Evolutionary conservation across 257 asterid species (phyloP).

Genomic region (Mitragyna speciosa): DNA sequence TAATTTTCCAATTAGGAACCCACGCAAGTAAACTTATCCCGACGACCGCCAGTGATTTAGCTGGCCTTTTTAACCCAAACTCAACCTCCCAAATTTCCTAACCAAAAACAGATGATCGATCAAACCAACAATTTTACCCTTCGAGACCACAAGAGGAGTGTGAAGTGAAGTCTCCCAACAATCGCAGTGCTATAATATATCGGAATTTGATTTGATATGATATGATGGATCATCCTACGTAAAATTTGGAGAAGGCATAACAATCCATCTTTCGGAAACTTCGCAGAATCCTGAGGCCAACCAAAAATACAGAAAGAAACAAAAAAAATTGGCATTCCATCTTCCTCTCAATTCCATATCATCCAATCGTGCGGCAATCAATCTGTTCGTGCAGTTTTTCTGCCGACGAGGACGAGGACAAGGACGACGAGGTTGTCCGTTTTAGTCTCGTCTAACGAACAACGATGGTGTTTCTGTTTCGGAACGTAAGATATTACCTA

Average conservation of each 20-base stretch:
- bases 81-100: background rate
- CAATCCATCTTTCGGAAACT: background rate
- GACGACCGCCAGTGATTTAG: background rate
- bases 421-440: background rate
- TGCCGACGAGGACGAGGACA: background rate
- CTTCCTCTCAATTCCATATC: too few relatives aligned
- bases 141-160: background rate
- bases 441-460: background rate
- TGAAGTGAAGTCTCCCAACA: background rate
- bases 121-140: background rate
- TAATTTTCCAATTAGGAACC: too few relatives aligned
- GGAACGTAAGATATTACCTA: constrained; percentile 46
- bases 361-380: too few relatives aligned
- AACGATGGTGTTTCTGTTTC: constrained; percentile 28
- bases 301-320: too few relatives aligned
- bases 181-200: too few relatives aligned
- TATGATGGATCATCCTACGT: background rate
- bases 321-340: too few relatives aligned
- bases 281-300: background rate
- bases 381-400: too few relatives aligned
- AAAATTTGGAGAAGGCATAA: background rate
- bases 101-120: background rate
- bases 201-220: too few relatives aligned
- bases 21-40: too few relatives aligned
- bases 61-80: background rate